Base-by-base conservation (phyloP, 768 basidiomycete genomes). In the Phaffia australis region DNA sequence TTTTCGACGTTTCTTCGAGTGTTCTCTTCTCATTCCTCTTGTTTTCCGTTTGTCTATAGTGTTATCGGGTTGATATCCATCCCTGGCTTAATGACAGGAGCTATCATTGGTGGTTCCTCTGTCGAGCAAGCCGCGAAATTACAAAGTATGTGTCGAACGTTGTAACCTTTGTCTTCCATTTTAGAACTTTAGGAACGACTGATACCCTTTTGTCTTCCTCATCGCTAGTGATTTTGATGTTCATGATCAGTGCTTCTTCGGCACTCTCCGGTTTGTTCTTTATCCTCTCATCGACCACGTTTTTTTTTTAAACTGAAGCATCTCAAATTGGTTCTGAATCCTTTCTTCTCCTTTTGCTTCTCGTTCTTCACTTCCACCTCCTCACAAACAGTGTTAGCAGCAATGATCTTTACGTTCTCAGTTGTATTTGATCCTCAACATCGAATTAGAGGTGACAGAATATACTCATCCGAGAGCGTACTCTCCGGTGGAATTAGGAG, bases 61-160 rank as follows among this genome's bases (percentile, higher is more conserved):
- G 52, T 54, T 27, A 57, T 25, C 18, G 27, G 56, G 32, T n/a
- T 16, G 23, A 64, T 69, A 27, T 64, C 56, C 23, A 69, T 69
- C 21, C 63, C 63, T 3, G 61, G 62, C 6, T 52, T 69, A 29
- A 69, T 64, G 63, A 63, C 67, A 4, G 62, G 61, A 50, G 88
- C 90, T 5, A 86, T 93, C 68, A 83, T 92, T 16, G 91, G 88
- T 16, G 90, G 89, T 0, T 83, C 87, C 15, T 85, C 85, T 35
- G 87, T 92, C 51, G 81, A 88, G 23, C 88, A 89, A 75, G 91
- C 90, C 0, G 88, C 88, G 1, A 83, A 84, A 60, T 78, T 92
- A 19, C 91, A 92, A 71, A 91, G 77, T 79, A 30, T 25, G 64
- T 58, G 30, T 32, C 16, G 8, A 46, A 11, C 32, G 6, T 8